phyloP scores from a whole-genome alignment of 2,329 filamentous ascomycete species.

The Alternaria metachromatica region DNA sequence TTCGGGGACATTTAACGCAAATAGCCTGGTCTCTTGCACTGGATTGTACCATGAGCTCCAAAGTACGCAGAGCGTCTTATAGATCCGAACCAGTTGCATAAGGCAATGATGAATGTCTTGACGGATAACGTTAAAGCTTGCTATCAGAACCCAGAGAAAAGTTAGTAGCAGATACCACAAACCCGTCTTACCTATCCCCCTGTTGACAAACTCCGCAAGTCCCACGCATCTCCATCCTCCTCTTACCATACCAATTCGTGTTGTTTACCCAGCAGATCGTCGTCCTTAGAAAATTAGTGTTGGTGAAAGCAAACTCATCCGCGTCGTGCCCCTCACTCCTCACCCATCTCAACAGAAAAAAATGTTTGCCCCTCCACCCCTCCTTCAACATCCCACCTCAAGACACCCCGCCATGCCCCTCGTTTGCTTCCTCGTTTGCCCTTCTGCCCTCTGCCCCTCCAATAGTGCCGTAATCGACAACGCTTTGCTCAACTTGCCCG shows the following conservation, averaged over 20 bases:
- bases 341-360: not conserved
- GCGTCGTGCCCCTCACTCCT: not conserved
- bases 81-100: not conserved
- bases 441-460: not conserved
- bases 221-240: not conserved
- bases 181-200: not conserved
- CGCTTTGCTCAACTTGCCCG: not conserved
- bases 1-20: not conserved
- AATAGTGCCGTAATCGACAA: slow-evolving; percentile 2
- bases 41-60: not conserved
- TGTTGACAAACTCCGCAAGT: not conserved
- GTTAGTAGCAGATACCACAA: not conserved
- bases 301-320: not conserved
- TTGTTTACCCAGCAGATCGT: not conserved
- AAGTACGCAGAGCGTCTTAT: not conserved
- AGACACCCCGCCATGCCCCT: slow-evolving; percentile 2
- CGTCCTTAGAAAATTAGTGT: not conserved
- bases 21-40: not conserved
- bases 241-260: not conserved
- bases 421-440: not conserved
- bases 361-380: slow-evolving; percentile 1
- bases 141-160: not conserved
- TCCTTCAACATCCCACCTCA: not conserved
- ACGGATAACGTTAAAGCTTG: not conserved
- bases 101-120: not conserved